Percentiles rank a stretch among this genome's conserved stretches.
Conservation (phyloP, 1,284 basidiomycete genomes). For the Sphaerobolus stellatus region DNA sequence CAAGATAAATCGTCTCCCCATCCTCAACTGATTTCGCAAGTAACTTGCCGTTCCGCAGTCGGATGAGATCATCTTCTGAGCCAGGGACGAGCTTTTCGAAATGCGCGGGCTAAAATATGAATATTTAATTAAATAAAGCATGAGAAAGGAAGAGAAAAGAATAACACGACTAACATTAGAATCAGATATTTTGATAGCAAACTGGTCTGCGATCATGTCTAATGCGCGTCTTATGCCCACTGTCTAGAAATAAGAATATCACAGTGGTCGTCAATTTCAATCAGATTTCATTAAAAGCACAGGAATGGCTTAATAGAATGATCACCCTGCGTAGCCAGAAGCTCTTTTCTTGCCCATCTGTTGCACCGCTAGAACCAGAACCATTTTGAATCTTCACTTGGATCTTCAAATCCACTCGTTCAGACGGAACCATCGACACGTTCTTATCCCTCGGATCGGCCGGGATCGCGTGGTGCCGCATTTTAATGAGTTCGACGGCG, state of each 20-base stretch:
- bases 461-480: slow-evolving; percentile 66
- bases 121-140: not conserved
- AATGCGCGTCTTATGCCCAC: slow-evolving; percentile 37
- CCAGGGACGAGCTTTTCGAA: slow-evolving; percentile 6
- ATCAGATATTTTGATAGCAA: slow-evolving; percentile 21
- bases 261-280: too few species aligned
- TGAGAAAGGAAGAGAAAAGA: slow-evolving; percentile 1
- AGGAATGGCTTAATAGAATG: not conserved
- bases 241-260: slow-evolving; percentile 26
- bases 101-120: not conserved
- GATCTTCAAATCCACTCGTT: slow-evolving; percentile 59
- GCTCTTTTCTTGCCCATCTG: slow-evolving; percentile 34
- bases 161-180: slow-evolving; percentile 14
- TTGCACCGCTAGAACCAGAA: not conserved
- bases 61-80: slow-evolving; percentile 4
- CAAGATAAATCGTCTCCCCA: slow-evolving; percentile 15
- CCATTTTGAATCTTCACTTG: slow-evolving; percentile 17
- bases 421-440: slow-evolving; percentile 44
- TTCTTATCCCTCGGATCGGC: slow-evolving; percentile 56
- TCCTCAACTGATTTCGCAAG: slow-evolving; percentile 15
- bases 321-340: slow-evolving; percentile 72
- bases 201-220: slow-evolving; percentile 34
- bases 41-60: slow-evolving; percentile 10
- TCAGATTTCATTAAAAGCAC: not conserved
- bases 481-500: slow-evolving; percentile 66